These are phyloP conservation scores for Beauveria sp. DNA, from an alignment of 2,329 filamentous ascomycete genomes.

Conservation along the genomic window DNA sequence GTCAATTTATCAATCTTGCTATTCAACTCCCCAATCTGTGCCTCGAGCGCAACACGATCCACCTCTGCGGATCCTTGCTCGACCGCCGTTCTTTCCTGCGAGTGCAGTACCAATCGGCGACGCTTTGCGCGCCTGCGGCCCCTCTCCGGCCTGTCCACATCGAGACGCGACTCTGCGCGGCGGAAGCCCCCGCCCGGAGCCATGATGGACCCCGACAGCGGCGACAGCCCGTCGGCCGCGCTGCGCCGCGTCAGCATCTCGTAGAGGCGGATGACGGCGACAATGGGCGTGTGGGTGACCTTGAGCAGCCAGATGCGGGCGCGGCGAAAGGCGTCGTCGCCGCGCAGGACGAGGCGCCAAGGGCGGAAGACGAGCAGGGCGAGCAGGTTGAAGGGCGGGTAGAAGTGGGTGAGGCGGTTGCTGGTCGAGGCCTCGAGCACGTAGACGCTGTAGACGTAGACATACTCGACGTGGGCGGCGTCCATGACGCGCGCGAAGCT, in stretches of 20 bases:
- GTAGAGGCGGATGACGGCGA: slow-evolving; percentile 61
- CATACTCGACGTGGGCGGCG: slow-evolving; percentile 65
- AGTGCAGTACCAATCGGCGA: not conserved
- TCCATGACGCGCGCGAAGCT: slow-evolving; percentile 60
- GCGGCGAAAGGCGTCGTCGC: slow-evolving; percentile 54
- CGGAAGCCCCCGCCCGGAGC: not conserved
- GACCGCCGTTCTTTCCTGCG: slow-evolving; percentile 13
- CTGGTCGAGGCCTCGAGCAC: slow-evolving; percentile 60
- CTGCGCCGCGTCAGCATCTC: slow-evolving; percentile 41
- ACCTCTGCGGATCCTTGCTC: slow-evolving; percentile 26
- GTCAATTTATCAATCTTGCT: slow-evolving; percentile 53
- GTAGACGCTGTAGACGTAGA: slow-evolving; percentile 65
- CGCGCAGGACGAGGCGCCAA: slow-evolving; percentile 58
- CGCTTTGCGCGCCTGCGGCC: not conserved
- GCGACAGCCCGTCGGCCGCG: not conserved
- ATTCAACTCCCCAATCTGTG: slow-evolving; percentile 46
- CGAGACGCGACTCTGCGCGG: not conserved
- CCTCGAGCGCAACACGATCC: slow-evolving; percentile 35
- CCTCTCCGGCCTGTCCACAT: not conserved
- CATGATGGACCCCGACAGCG: not conserved
- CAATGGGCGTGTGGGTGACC: slow-evolving; percentile 58
- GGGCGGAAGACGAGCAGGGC: slow-evolving; percentile 66
- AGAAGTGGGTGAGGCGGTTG: slow-evolving; percentile 62
- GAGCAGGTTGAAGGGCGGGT: slow-evolving; percentile 66
- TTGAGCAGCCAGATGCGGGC: slow-evolving; percentile 56